A percentile compares a stretch with the other conserved stretches of the same genome.
These are phyloP conservation scores for Penicillium parvum DNA, from an alignment of 495 filamentous ascomycete species.

Conservation along the genomic window DNA sequence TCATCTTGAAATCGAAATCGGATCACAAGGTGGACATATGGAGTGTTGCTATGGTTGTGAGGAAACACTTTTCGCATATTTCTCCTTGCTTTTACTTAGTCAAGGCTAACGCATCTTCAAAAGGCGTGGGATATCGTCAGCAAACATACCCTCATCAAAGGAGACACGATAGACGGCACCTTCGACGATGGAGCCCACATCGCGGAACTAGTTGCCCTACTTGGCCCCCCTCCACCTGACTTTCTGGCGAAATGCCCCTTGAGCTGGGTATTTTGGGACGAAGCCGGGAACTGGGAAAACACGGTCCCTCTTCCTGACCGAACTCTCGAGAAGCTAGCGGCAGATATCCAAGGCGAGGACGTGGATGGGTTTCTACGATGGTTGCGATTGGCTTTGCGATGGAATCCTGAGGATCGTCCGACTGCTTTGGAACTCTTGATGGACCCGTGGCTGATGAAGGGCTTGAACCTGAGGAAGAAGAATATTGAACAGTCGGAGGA, in stretches of 20 bases:
- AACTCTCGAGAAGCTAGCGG: conserved; percentile 6
- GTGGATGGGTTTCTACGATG: conserved; percentile 31
- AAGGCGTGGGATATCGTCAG: conserved; percentile 40
- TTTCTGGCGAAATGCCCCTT: conserved; percentile 22
- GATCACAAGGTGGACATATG: conserved; percentile 40
- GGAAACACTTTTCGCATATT: conserved; percentile 3
- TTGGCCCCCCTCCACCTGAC: conserved; percentile 36
- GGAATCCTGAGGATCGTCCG: conserved; percentile 37
- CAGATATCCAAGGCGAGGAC: conserved; percentile 23
- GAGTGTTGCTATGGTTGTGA: conserved; percentile 42
- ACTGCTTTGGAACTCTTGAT: conserved; percentile 35
- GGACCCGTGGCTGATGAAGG: conserved; percentile 13
- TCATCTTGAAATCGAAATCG: conserved; percentile 37
- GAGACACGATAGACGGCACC: conserved; percentile 5
- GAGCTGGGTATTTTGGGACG: conserved; percentile 21
- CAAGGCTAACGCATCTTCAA: conserved; percentile 1
- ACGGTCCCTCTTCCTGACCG: conserved; percentile 13
- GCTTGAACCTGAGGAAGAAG: background rate
- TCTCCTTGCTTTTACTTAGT: background rate
- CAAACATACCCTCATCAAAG: conserved; percentile 1
- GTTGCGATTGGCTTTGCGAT: conserved; percentile 34
- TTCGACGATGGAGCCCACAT: conserved; percentile 30
- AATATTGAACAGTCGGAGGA: too few species aligned
- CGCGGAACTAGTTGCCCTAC: conserved; percentile 36
- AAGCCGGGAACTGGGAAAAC: conserved; percentile 21